These are phyloP conservation scores for Ophiostoma angusticollis DNA, from an alignment of 2,329 filamentous ascomycete species.

Conservation along the genomic window DNA sequence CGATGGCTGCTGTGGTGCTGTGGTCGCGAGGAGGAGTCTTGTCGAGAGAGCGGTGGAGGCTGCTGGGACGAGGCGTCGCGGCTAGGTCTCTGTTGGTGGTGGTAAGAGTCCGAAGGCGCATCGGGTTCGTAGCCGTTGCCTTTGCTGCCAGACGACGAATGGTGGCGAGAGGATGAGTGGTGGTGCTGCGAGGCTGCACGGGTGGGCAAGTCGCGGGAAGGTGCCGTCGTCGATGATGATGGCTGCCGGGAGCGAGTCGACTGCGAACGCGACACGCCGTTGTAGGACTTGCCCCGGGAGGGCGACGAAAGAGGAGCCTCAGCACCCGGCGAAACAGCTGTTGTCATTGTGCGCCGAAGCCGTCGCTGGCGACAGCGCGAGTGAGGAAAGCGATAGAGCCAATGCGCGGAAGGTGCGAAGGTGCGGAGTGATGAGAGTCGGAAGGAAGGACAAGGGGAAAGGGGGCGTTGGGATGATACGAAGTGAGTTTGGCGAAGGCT, in stretches of 20 bases:
- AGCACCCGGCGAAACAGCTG: slow-evolving; percentile 21
- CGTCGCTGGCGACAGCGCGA: slow-evolving; percentile 2
- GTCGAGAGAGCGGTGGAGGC: slow-evolving; percentile 16
- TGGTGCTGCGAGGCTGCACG: slow-evolving; percentile 18
- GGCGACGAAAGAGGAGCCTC: slow-evolving; percentile 20
- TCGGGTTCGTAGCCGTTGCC: slow-evolving; percentile 7
- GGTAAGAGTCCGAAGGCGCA: neutral
- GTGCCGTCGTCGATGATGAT: slow-evolving; percentile 15
- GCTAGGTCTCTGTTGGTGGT: slow-evolving; percentile 36
- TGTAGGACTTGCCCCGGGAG: slow-evolving; percentile 19
- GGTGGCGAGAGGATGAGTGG: slow-evolving; percentile 7
- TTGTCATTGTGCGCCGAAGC: slow-evolving; percentile 21
- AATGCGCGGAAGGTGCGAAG: neutral
- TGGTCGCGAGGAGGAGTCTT: slow-evolving; percentile 35
- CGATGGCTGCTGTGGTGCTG: slow-evolving; percentile 39
- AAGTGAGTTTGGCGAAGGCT: slow-evolving; percentile 3
- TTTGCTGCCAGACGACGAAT: slow-evolving; percentile 7
- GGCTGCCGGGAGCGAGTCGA: slow-evolving; percentile 25
- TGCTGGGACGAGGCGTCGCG: slow-evolving; percentile 47
- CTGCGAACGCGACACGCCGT: slow-evolving; percentile 21
- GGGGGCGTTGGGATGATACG: slow-evolving; percentile 2
- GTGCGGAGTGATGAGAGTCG: neutral
- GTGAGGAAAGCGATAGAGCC: neutral
- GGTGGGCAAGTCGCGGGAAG: slow-evolving; percentile 7
- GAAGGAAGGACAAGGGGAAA: neutral